Evolutionary conservation across 2,329 filamentous ascomycete genomes (phyloP).

Genomic region (Fusarium sororula): DNA sequence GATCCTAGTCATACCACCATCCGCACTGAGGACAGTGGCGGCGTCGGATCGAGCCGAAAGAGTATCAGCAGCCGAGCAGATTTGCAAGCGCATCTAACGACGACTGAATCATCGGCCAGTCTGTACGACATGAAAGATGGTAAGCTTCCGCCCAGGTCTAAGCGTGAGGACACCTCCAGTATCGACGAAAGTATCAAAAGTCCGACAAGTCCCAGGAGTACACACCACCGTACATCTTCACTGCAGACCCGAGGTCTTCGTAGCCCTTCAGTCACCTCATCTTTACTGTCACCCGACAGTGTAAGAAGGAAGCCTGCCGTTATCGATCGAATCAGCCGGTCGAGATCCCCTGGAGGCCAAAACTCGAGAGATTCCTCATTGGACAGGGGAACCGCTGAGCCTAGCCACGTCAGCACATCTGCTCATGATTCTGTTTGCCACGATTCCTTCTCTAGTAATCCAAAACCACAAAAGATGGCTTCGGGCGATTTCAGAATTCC

Average conservation of each 20-base stretch:
- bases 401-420: constrained; percentile 66
- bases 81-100: constrained; percentile 48
- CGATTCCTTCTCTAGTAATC: constrained; percentile 62
- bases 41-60: constrained; percentile 49
- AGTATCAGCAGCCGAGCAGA: constrained; percentile 56
- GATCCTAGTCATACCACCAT: constrained; percentile 56
- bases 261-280: constrained; percentile 48
- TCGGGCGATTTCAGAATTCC: constrained; percentile 62
- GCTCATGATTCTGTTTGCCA: constrained; percentile 67
- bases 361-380: constrained; percentile 68
- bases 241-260: constrained; percentile 50
- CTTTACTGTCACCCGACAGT: constrained; percentile 51
- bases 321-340: constrained; percentile 64
- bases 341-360: constrained; percentile 53
- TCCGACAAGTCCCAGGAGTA: constrained; percentile 55
- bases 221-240: constrained; percentile 44
- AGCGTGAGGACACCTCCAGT: constrained; percentile 56
- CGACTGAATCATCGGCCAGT: constrained; percentile 48
- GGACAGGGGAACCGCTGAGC: constrained; percentile 65
- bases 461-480: constrained; percentile 54
- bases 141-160: constrained; percentile 46
- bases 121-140: constrained; percentile 53
- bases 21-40: constrained; percentile 56
- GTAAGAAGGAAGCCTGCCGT: constrained; percentile 58
- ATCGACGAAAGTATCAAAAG: constrained; percentile 60